Evolutionary conservation across 192 early-diverging fungal genomes (phyloP).

Genomic region (Funneliformis geosporum): DNA sequence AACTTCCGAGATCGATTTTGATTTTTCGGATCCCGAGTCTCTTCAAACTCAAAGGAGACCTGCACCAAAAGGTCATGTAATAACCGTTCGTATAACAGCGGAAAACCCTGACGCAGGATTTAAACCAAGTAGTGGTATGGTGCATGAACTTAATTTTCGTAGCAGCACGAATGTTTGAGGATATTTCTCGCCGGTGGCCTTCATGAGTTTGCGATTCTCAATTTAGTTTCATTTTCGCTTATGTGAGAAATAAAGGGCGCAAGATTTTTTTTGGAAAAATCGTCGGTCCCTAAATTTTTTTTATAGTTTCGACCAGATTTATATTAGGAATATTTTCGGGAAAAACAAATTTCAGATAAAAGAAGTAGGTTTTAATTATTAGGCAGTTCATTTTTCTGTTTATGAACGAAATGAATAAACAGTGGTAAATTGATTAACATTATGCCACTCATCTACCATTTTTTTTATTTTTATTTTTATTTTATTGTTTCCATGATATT

Average conservation of each 20-base stretch:
- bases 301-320: too few species aligned
- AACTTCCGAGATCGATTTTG: constrained; percentile 91
- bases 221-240: constrained; percentile 98
- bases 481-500: not conserved
- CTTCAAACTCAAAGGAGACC: constrained; percentile 88
- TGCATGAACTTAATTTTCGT: constrained; percentile 97
- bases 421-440: too few species aligned
- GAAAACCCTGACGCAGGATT: constrained; percentile 99
- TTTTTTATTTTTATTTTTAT: too few species aligned
- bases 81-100: constrained; percentile 97
- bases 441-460: too few species aligned
- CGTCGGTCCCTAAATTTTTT: too few species aligned
- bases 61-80: constrained; percentile 93
- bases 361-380: too few species aligned
- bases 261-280: too few species aligned
- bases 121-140: constrained; percentile 95
- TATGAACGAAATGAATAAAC: too few species aligned
- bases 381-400: too few species aligned
- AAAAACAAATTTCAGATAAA: too few species aligned
- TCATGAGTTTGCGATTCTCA: constrained; percentile 99
- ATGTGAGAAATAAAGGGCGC: too few species aligned
- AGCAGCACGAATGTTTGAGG: constrained; percentile 97
- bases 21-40: constrained; percentile 75
- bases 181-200: constrained; percentile 97
- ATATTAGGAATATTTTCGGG: too few species aligned